Evolutionary conservation across 805 yeast genomes (phyloP).

Genomic region (Tetrapisispora arboricola): DNA sequence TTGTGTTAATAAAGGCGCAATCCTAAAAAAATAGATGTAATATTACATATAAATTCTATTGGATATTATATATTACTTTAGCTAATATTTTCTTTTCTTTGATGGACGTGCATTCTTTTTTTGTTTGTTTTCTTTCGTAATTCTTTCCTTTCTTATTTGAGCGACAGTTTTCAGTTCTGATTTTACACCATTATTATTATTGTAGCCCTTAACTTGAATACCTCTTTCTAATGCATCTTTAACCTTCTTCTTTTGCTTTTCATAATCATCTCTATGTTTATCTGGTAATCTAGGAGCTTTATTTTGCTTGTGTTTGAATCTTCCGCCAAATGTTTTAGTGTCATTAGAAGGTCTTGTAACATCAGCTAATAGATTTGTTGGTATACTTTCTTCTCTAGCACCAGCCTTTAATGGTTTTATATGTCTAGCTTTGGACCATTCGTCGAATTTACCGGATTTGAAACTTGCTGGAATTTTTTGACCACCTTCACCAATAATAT

Average conservation of each 20-base stretch:
- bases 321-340: slow-evolving; percentile 29
- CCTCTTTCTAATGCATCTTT: slow-evolving; percentile 73
- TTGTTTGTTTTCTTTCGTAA: slow-evolving; percentile 53
- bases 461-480: slow-evolving; percentile 84
- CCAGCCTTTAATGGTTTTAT: slow-evolving; percentile 40
- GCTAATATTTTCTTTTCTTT: slow-evolving; percentile 14
- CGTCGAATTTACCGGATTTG: slow-evolving; percentile 83
- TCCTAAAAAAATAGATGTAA: no score
- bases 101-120: slow-evolving; percentile 80
- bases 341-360: slow-evolving; percentile 10
- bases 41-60: no score
- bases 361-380: slow-evolving; percentile 27
- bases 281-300: slow-evolving; percentile 90
- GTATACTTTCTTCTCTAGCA: slow-evolving; percentile 35
- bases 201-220: slow-evolving; percentile 54
- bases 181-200: slow-evolving; percentile 28
- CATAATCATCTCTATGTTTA: slow-evolving; percentile 76
- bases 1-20: no score
- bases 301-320: slow-evolving; percentile 62
- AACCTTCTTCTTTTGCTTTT: slow-evolving; percentile 71
- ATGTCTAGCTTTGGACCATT: slow-evolving; percentile 74
- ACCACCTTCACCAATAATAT: slow-evolving; percentile 91
- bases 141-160: slow-evolving; percentile 71
- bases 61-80: no score
- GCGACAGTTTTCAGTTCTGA: slow-evolving; percentile 58